Evolutionary conservation across 192 early-diverging fungal species (phyloP).

Genomic region (Rhizophagus prolifer): DNA sequence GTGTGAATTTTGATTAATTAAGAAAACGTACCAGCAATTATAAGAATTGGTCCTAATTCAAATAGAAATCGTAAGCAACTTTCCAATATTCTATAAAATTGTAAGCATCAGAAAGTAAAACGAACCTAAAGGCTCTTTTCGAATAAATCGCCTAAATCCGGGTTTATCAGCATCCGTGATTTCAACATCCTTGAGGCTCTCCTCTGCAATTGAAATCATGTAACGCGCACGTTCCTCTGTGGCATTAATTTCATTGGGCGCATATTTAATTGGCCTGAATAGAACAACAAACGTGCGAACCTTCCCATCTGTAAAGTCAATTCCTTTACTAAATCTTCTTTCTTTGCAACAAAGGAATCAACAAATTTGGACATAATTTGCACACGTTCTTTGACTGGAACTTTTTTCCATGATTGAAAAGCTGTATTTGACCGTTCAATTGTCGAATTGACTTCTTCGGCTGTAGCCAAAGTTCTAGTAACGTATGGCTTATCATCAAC

Average conservation of each 20-base stretch:
- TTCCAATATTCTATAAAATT: slow-evolving; percentile 45
- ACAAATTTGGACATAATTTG: slow-evolving; percentile 50
- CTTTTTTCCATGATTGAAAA: slow-evolving; percentile 54
- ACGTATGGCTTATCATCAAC: slow-evolving; percentile 37
- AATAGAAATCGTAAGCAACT: slow-evolving; percentile 42
- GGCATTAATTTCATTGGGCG: slow-evolving; percentile 69
- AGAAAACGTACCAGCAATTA: slow-evolving; percentile 32
- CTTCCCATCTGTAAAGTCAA: slow-evolving; percentile 67
- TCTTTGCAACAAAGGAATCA: slow-evolving; percentile 52
- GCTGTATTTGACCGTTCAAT: slow-evolving; percentile 48
- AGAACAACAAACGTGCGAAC: not conserved
- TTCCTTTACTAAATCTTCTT: slow-evolving; percentile 55
- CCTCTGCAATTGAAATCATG: slow-evolving; percentile 67
- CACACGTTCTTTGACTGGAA: slow-evolving; percentile 54
- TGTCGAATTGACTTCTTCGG: slow-evolving; percentile 38
- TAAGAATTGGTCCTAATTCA: slow-evolving; percentile 28
- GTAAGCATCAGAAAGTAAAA: not conserved
- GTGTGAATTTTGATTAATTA: not conserved
- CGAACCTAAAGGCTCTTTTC: slow-evolving; percentile 72
- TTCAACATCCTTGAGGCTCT: slow-evolving; percentile 57
- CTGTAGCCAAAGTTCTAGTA: slow-evolving; percentile 35
- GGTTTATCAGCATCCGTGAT: slow-evolving; percentile 49
- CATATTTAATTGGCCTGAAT: slow-evolving; percentile 59
- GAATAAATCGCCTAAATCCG: slow-evolving; percentile 63
- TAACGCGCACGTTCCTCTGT: slow-evolving; percentile 65